These are phyloP conservation scores for Didymellaceae sp. DNA, from an alignment of 2,329 filamentous ascomycete genomes.

Conservation along the genomic window DNA sequence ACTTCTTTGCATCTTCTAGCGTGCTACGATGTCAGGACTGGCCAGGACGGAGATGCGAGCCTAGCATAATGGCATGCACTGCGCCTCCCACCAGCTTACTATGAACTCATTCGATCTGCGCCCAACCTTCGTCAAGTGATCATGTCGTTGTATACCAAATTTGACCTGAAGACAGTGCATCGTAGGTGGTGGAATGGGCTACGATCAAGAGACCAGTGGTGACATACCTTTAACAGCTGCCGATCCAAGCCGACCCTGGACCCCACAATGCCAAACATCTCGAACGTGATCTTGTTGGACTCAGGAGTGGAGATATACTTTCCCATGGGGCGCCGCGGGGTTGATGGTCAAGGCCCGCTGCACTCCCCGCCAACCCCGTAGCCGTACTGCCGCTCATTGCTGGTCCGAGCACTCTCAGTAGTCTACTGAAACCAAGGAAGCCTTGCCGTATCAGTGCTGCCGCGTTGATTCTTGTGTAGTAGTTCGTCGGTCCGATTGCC, in stretches of 20 bases:
- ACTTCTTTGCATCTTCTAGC: conserved; percentile 22
- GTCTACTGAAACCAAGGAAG: not conserved
- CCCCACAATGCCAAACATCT: conserved; percentile 3
- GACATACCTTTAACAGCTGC: not conserved
- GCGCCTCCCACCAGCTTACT: conserved; percentile 1
- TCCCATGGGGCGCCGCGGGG: conserved; percentile 12
- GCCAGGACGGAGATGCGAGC: not conserved
- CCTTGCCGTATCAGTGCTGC: not conserved
- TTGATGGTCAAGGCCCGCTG: conserved; percentile 1
- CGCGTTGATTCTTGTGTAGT: not conserved
- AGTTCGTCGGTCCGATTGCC: conserved; percentile 11
- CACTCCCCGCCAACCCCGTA: conserved; percentile 5
- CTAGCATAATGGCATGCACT: conserved; percentile 8
- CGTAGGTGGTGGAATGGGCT: not conserved
- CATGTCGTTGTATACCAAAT: no score
- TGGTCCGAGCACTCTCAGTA: conserved; percentile 1
- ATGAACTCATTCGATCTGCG: not conserved
- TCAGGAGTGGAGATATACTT: conserved; percentile 7
- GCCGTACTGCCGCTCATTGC: not conserved
- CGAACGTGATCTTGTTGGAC: not conserved
- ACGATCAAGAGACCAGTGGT: not conserved
- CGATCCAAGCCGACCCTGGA: not conserved
- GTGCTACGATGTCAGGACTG: conserved; percentile 16
- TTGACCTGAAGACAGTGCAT: no score
- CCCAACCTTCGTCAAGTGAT: not conserved